phyloP scores from a whole-genome alignment of 306 rosid genomes.

The Sicyos baderoa region DNA sequence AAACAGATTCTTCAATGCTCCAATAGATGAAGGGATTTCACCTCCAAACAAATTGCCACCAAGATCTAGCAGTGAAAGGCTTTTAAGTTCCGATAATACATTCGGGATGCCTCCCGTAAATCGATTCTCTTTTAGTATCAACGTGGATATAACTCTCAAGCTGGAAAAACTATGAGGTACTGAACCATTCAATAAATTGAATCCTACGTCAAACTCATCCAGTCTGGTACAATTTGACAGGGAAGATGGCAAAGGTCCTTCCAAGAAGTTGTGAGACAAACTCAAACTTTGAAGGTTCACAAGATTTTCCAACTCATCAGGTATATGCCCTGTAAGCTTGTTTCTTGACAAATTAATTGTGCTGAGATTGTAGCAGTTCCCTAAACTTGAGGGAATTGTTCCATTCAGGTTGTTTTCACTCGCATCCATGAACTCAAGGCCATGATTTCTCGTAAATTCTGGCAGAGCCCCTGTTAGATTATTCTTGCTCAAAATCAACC shows the following conservation, averaged over 20 bases:
- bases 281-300: conserved; percentile 36
- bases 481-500: conserved; percentile 49
- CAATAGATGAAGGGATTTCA: conserved; percentile 53
- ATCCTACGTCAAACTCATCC: conserved; percentile 50
- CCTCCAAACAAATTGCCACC: conserved; percentile 76
- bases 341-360: conserved; percentile 42
- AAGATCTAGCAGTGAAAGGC: conserved; percentile 50
- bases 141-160: conserved; percentile 41
- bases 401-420: conserved; percentile 49
- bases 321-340: conserved; percentile 44
- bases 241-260: conserved; percentile 58
- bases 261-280: conserved; percentile 51
- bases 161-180: conserved; percentile 47
- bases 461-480: conserved; percentile 58
- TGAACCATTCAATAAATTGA: conserved; percentile 60
- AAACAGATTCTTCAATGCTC: conserved; percentile 39
- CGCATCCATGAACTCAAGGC: conserved; percentile 39
- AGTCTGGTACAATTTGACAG: conserved; percentile 50
- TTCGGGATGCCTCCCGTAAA: conserved; percentile 54
- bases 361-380: conserved; percentile 45
- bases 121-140: conserved; percentile 51
- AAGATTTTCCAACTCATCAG: conserved; percentile 57
- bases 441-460: conserved; percentile 27
- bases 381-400: conserved; percentile 54
- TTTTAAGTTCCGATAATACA: conserved; percentile 37